Base-by-base conservation (phyloP, 2,329 filamentous ascomycete species). In the Aspergillus japonicus region DNA sequence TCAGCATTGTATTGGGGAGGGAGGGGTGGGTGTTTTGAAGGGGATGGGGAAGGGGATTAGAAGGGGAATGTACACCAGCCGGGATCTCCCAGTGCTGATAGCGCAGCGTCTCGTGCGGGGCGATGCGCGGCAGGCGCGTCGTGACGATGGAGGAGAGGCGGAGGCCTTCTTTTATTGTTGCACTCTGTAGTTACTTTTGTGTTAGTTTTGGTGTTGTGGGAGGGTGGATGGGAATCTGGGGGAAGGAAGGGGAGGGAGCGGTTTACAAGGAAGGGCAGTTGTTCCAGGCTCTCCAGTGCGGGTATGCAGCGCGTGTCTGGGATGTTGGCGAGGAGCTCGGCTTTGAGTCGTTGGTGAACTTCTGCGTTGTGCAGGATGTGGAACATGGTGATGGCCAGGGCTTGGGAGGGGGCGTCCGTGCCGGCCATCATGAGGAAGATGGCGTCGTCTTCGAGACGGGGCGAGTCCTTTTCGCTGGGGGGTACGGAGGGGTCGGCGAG, bases 51-150 rank as follows among this genome's bases (percentile, higher is more conserved):
- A n/a, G n/a, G n/a, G n/a, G n/a, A n/a, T n/a, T n/a, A n/a, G n/a
- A n/a, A n/a, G n/a, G n/a, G n/a, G n/a, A n/a, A n/a, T n/a, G n/a
- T 70, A 74, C 72, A 3, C 69, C 67, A 4, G 72, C 66, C 1
- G 74, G 73, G 52, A 76, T 75, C 2, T 59, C 60, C 65, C 68
- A 72, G 54, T 73, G 64, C 14, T 69, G 68, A 60, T 74, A 75
- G 21, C 65, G 58, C 19, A 76, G 67, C 10, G 64, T 52, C 26
- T 71, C 64, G 21, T 66, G 57, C 2, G 69, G 68, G 0, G 69
- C 68, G 12, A 74, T 69, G 3, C 74, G 67, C 14, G 71, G 70
- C 6, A 74, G 64, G 7, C 73, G 67, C 1, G 67, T 66, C 6
- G 66, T 64, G 2, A 74, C 68, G 6, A 42, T 6, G 3, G 39